Evolutionary conservation across 2,329 filamentous ascomycete genomes (phyloP).

Genomic region (Cadophora gregata): DNA sequence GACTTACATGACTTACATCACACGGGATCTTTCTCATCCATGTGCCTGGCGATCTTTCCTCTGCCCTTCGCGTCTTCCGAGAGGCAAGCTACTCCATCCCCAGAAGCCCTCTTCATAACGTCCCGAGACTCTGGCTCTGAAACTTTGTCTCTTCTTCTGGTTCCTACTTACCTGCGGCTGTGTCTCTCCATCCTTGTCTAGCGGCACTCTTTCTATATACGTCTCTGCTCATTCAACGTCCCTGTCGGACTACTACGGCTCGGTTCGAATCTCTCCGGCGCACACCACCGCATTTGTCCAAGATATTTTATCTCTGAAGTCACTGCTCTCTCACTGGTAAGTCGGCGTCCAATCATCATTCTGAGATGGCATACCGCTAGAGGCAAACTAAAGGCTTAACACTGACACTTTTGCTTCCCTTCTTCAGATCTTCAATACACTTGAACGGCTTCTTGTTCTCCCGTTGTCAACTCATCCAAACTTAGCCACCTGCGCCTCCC

Average conservation of each 20-base stretch:
- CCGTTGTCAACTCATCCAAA: constrained; percentile 4
- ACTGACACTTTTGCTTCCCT: constrained; percentile 22
- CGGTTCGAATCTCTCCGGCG: constrained; percentile 14
- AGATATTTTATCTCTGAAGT: background rate
- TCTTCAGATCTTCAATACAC: background rate
- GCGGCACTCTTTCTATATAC: constrained; percentile 17
- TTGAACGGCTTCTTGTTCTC: constrained; percentile 23
- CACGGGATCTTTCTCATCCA: background rate
- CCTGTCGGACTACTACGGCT: constrained; percentile 7
- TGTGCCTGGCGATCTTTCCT: constrained; percentile 36
- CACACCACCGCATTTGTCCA: constrained; percentile 7
- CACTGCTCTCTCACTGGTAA: constrained; percentile 3
- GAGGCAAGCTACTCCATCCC: constrained; percentile 12
- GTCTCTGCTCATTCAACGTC: background rate
- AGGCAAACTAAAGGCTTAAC: constrained; percentile 28
- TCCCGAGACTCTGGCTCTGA: constrained; percentile 13
- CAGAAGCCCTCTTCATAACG: constrained; percentile 20
- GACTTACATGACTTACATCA: background rate
- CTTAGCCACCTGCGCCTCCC: background rate
- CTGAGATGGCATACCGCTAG: background rate
- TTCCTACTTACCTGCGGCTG: background rate
- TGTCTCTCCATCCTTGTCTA: constrained; percentile 19
- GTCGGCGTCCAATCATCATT: constrained; percentile 31
- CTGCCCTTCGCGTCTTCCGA: constrained; percentile 24
- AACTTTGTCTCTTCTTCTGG: constrained; percentile 1